Conservation (phyloP, 2,329 filamentous ascomycete genomes). For the Fonsecaea pugnacius region DNA sequence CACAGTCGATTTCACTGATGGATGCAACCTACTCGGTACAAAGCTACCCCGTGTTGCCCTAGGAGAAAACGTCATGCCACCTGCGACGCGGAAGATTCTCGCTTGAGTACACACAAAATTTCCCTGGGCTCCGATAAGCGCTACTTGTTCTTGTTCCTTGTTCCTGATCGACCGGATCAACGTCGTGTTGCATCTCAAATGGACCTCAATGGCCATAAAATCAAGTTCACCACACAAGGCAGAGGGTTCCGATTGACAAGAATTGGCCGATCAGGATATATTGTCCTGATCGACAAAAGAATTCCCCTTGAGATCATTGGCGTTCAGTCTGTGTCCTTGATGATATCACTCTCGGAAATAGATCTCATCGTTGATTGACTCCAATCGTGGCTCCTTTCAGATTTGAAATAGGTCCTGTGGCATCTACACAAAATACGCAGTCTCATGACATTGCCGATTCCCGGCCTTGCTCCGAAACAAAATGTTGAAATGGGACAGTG, state of each 20-base stretch:
- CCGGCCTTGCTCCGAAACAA: background rate
- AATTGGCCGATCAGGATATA: background rate
- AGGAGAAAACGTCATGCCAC: conserved; percentile 19
- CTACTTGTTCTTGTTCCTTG: background rate
- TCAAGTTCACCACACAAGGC: background rate
- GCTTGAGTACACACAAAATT: background rate
- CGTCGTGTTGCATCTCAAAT: background rate
- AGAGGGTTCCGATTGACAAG: background rate
- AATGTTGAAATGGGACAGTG: background rate
- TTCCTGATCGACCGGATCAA: conserved; percentile 19
- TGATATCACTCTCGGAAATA: background rate
- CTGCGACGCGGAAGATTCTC: conserved; percentile 4
- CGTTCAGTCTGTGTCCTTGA: background rate
- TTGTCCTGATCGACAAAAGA: background rate
- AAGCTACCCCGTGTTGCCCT: conserved; percentile 1
- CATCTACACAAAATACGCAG: background rate
- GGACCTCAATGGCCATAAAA: background rate
- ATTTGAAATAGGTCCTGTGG: background rate
- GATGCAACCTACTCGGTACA: conserved; percentile 1
- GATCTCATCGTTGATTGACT: background rate
- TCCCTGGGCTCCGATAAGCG: background rate
- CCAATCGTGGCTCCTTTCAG: background rate
- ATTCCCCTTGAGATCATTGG: background rate
- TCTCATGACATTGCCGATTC: background rate
- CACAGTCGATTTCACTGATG: conserved; percentile 8